Evolutionary conservation across 1,284 basidiomycete genomes (phyloP), one percentile per base, ranked within the genome.

Genomic region (Coniophora puteana): DNA sequence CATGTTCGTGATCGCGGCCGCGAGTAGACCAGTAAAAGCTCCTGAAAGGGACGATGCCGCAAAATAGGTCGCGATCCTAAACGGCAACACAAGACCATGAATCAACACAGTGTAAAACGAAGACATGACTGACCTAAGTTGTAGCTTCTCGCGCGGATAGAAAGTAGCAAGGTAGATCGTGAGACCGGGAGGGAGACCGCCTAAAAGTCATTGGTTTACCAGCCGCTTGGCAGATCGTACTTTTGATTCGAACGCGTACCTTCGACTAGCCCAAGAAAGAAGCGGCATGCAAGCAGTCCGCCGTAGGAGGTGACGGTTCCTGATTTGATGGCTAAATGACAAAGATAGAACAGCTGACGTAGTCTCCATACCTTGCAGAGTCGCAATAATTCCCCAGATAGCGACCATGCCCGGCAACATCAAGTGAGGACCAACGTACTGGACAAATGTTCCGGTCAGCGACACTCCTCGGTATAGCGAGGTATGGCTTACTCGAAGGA

Each of bases 241-340:
- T n/a, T 31, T 24, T 27, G 8, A 22, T 46, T 21, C 36, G 13
- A 25, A 17, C 20, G 23, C 13, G 37, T 49, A 71, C 78, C 82
- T 67, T 84, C 80, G 29, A 76, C 50, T 12, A 83, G 53, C 4
- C 83, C 83, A 13, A 85, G 62, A 58, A 84, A 81, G 60, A 85
- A 81, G 2, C 83, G 72, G 33, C 75, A 76, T 2, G 66, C 72
- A 8, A 83, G 62, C 0, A 87, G 65, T 7, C 76, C 76, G 2
- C 58, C 46, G 48, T 81, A 81, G 21, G 55, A 67, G 20, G 57
- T 63, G 3, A 84, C 76, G 5, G 75, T 52, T 8, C 83, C 79
- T 79, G 48, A 36, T 48, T 4, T 14, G 8, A 26, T 26, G 30
- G 46, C 8, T n/a, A 21, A 8, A 35, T 20, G 8, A 14, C 20